Evolutionary conservation across 2,329 filamentous ascomycete genomes (phyloP), one percentile per base, ranked within the genome.

Genomic region (Trichoderma guizhouense): DNA sequence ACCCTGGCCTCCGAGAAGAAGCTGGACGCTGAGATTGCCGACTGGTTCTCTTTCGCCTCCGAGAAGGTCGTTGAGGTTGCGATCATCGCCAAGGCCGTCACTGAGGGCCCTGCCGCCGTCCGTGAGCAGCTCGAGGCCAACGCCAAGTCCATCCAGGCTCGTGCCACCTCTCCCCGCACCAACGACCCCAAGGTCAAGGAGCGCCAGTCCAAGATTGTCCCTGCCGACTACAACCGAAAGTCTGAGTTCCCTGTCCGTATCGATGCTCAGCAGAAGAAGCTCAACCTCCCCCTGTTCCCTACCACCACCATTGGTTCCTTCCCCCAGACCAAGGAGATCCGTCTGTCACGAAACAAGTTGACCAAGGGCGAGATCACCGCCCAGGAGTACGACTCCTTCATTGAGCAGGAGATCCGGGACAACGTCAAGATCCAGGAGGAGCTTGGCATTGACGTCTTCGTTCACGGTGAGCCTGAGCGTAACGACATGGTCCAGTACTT

Each of bases 401-500:
- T 99, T 79, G 93, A 98, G 90, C 93, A 97, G 89, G 96, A 99
- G 90, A 99, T 99, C 79, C 88, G 94, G 80, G 92, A 97, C 75
- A 94, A 95, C 81, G 90, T 99, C 85, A 93, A 94, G 88, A 93
- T 98, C 84, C 96, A 99, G 87, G 94, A 98, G 80, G 96, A 98
- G 87, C 95, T 99, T 80, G 94, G 90, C 84, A 92, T 99, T 70
- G 96, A 99, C 79, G 96, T 99, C 83, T 93, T 93, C 82, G 96
- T 99, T 76, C 96, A 99, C 88, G 96, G 96, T 82, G 96, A 99
- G 90, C 96, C 96, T 73, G 96, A 99, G 91, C 94, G 96, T 84
- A 99, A 99, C 87, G 96, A 99, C 91, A 99, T 99, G 96, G 96
- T 99, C 69, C 96, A 99, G 86, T 99, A 98, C 91, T 99, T 99